These are phyloP conservation scores for Solanum hybrid DNA, from an alignment of 305 asterid genomes.

Conservation along the genomic window DNA sequence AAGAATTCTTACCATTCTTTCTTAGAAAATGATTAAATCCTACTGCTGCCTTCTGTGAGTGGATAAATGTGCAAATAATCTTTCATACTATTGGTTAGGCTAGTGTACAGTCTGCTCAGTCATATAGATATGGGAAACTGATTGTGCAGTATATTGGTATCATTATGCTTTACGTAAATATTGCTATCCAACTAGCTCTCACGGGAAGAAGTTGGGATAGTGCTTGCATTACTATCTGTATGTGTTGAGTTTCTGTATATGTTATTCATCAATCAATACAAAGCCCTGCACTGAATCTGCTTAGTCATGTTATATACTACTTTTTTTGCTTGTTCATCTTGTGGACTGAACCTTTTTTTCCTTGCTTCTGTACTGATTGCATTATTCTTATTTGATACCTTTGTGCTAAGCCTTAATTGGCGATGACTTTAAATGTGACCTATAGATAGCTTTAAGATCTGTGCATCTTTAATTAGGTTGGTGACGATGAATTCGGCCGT, in stretches of 20 bases:
- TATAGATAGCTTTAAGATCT: not conserved
- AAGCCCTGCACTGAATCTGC: not conserved
- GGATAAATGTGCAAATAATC: not conserved
- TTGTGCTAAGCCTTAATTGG: not conserved
- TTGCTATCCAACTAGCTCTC: not conserved
- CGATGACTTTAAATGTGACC: not conserved
- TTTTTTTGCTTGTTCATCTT: not conserved
- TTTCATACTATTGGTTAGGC: not conserved
- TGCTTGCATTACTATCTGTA: not conserved
- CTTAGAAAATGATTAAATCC: not conserved
- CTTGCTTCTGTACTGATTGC: not conserved
- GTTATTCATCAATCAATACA: not conserved
- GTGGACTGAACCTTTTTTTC: not conserved
- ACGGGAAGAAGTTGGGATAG: not conserved
- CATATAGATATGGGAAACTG: not conserved
- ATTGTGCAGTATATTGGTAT: not conserved
- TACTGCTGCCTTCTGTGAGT: not conserved
- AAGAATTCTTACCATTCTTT: not conserved
- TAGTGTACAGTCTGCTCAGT: not conserved
- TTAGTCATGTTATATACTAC: not conserved
- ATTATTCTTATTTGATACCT: not conserved
- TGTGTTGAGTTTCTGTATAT: not conserved
- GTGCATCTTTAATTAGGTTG: constrained; percentile 47
- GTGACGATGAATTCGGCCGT: constrained; percentile 78
- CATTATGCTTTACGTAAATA: not conserved